Percentiles rank a stretch among this genome's conserved stretches.
These are phyloP conservation scores for Parmelia sp. DNA, from an alignment of 495 filamentous ascomycete genomes.

Conservation along the genomic window DNA sequence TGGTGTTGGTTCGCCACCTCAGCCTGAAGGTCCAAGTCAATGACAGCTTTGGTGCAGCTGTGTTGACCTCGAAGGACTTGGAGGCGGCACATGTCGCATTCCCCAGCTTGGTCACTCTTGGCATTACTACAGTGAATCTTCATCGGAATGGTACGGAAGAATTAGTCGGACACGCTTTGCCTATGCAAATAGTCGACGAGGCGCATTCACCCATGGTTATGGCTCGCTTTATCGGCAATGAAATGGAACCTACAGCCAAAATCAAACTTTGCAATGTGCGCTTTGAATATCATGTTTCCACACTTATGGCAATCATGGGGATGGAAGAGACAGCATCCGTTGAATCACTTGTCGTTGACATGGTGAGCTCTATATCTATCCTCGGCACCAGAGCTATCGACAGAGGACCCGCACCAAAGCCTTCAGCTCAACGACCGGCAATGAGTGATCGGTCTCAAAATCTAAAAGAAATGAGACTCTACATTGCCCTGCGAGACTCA, in stretches of 20 bases:
- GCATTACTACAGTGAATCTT: conserved; percentile 53
- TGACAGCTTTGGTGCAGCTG: conserved; percentile 58
- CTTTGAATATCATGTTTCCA: conserved; percentile 77
- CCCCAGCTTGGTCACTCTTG: conserved; percentile 71
- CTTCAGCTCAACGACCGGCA: conserved; percentile 22
- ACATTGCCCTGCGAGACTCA: conserved; percentile 70
- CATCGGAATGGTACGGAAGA: conserved; percentile 62
- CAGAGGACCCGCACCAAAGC: conserved; percentile 20
- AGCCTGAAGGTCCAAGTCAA: conserved; percentile 53
- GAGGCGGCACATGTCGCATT: conserved; percentile 80
- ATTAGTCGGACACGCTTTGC: conserved; percentile 53
- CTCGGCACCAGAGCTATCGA: conserved; percentile 52
- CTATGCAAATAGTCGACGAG: conserved; percentile 18
- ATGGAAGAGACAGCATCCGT: conserved; percentile 60
- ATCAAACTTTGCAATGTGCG: conserved; percentile 75
- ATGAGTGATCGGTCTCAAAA: conserved; percentile 12
- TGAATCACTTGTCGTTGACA: conserved; percentile 65
- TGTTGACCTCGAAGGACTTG: conserved; percentile 48
- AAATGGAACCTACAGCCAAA: conserved; percentile 85
- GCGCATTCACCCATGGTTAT: conserved; percentile 48
- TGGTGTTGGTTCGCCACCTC: conserved; percentile 58
- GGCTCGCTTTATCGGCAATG: conserved; percentile 83
- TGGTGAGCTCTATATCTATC: conserved; percentile 74
- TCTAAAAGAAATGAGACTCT: conserved; percentile 55
- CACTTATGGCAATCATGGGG: conserved; percentile 69